A percentile compares a stretch with the other conserved stretches of the same genome.
phyloP scores from a whole-genome alignment of 148 eudicot genomes.

The Pharnaceum exiguum region DNA sequence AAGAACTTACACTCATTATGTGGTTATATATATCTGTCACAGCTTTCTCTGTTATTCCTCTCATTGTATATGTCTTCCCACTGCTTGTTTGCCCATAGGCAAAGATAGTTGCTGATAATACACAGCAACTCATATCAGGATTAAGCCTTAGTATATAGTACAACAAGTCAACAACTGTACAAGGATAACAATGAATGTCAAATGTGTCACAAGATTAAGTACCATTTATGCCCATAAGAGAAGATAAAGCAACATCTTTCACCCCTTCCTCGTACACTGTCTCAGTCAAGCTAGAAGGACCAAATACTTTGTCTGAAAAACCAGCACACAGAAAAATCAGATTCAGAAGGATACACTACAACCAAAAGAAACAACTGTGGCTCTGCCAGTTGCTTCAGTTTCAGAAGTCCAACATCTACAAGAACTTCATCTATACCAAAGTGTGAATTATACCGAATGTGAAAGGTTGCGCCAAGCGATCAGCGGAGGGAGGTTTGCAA shows the following conservation, averaged over 20 bases:
- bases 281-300: constrained; percentile 63
- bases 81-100: constrained; percentile 99
- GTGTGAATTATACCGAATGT: constrained; percentile 50
- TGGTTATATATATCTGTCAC: constrained; percentile 63
- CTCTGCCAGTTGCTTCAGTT: no score
- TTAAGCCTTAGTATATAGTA: background rate
- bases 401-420: background rate
- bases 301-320: constrained; percentile 78
- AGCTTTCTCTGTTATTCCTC: constrained; percentile 90
- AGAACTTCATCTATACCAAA: background rate
- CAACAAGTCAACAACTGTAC: background rate
- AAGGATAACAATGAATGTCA: background rate
- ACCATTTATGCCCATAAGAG: constrained; percentile 95
- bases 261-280: constrained; percentile 86
- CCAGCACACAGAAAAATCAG: background rate
- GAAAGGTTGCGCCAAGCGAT: constrained; percentile 60
- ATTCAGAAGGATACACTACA: no score
- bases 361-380: no score
- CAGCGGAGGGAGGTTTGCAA: constrained; percentile 44
- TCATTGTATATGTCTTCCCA: constrained; percentile 93
- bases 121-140: background rate
- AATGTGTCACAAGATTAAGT: constrained; percentile 2
- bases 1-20: constrained; percentile 61
- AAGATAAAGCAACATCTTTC: constrained; percentile 79
- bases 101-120: constrained; percentile 77